Base-by-base conservation (phyloP, 495 filamentous ascomycete genomes). In the Staphylotrichum longicolle region DNA sequence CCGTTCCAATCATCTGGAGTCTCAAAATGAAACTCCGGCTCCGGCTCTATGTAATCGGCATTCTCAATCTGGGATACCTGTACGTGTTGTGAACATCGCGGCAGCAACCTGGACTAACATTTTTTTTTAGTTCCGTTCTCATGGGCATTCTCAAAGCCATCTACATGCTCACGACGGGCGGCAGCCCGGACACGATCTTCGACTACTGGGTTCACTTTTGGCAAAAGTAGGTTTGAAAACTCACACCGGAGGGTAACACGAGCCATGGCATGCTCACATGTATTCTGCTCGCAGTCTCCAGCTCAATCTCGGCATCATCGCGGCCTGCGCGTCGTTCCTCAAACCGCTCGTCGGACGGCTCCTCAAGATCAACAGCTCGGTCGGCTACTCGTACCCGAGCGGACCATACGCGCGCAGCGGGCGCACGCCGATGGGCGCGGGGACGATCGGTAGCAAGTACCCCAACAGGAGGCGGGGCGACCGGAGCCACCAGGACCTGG, bases 301-400 rank as follows among this genome's bases (percentile, higher is more conserved):
- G n/a, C 56, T 58, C 45, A 50, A 58, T 33, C 49, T 58, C 35
- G 56, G 56, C 56, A 49, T 58, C 56, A 58, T 58, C 45, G 56
- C 56, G 0, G 56, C 56, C 44, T 58, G 56, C 56, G 56, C 56
- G 7, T 49, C 44, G 1, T 58, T 58, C 45, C 56, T 58, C 46
- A 58, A 58, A 35, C 56, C 56, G 14, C 56, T 58, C 56, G 56
- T 58, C 45, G 56, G 56, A n/a, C 56, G 56, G 14, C 27, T 58
- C 15, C 56, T 58, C 35, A 58, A 58, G 35, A 30, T 58, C 46
- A 50, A 50, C 35, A 58, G 45, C 46, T 40, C 56, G n/a, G 34
- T 9, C 34, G 56, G 32, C 46, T 30, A 42, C 56, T 49, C 56
- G 45, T 50, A 58, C 45, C 46, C 44, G 4, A 49, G 20, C 53